Evolutionary conservation across 306 rosid species (phyloP), one percentile per base, ranked within the genome.

Genomic region (Alnus glutinosa): DNA sequence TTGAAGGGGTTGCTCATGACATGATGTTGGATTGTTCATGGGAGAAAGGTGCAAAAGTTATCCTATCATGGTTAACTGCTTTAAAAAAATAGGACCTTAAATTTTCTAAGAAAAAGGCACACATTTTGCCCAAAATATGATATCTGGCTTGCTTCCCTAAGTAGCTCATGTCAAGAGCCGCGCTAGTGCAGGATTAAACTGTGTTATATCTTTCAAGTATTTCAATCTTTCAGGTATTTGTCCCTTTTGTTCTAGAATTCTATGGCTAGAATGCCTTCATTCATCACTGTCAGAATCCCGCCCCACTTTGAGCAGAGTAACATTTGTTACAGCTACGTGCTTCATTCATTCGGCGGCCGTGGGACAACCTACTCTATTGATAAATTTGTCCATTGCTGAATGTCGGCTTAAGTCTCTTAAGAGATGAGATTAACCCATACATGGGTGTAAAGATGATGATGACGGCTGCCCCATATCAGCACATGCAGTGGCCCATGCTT

Each of bases 11-110:
- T 82, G 97, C 96, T 32, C 97, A 94, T 80, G 97, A 94, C 84
- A 90, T 94, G 89, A 92, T 94, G 98, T 83, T 88, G 89, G 98
- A 94, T 68, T 70, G 84, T 74, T 86, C 89, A 1, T 90, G 97
- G 98, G 89, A 90, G 75, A 88, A 84, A 80, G 98, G 92, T 66
- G 94, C 97, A 75, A 4, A 90, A 71, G 86, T 82, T 71, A 89
- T 91, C 58, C 79, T 85, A 61, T 85, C 95, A 71, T 93, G 97
- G 98, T 80, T 93, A 30, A 76, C 81, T 71, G 69, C 83, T 74
- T 82, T 85, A 58, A 73, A 70, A 30, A 77, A 55, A 51, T 74
- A 82, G 55, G 46, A 47, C 70, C 62, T 1, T 1, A 63, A 63
- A 63, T 32, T 32, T 36, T 34, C 44, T 49, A 36, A 50, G 52